Conservation (phyloP, 768 basidiomycete species). For the Pleurotus cornucopiae region DNA sequence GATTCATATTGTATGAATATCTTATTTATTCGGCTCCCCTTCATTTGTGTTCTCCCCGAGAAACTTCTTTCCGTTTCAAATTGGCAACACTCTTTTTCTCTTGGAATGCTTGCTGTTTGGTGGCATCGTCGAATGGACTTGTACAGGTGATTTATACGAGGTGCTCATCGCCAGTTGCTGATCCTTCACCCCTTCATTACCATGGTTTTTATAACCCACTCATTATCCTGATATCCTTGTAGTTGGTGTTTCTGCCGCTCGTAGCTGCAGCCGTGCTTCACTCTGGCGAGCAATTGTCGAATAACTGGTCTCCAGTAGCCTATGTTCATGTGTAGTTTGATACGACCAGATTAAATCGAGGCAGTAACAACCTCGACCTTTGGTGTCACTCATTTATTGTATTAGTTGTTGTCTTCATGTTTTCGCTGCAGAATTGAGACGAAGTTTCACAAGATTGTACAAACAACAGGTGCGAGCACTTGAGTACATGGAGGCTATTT, state of each 20-base stretch:
- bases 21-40: conserved; percentile 5
- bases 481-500: conserved; percentile 41
- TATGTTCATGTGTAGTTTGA: not conserved
- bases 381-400: conserved; percentile 6
- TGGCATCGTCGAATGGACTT: not conserved
- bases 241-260: not conserved
- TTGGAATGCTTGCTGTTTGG: not conserved
- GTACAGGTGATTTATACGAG: not conserved
- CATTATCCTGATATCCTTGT: not conserved
- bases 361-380: not conserved
- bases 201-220: not conserved
- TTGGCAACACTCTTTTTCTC: conserved; percentile 16
- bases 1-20: not conserved
- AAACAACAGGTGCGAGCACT: no score
- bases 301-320: not conserved
- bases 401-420: conserved; percentile 5
- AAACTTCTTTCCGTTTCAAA: conserved; percentile 9
- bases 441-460: no score
- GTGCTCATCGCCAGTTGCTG: conserved; percentile 8
- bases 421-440: not conserved
- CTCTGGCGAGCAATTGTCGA: not conserved
- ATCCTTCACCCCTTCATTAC: conserved; percentile 8
- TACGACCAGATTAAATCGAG: not conserved
- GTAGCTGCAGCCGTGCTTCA: conserved; percentile 2
- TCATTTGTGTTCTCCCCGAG: conserved; percentile 4